Evolutionary conservation across 2,329 filamentous ascomycete species (phyloP).

Genomic region (Coniochaeta prunicola): DNA sequence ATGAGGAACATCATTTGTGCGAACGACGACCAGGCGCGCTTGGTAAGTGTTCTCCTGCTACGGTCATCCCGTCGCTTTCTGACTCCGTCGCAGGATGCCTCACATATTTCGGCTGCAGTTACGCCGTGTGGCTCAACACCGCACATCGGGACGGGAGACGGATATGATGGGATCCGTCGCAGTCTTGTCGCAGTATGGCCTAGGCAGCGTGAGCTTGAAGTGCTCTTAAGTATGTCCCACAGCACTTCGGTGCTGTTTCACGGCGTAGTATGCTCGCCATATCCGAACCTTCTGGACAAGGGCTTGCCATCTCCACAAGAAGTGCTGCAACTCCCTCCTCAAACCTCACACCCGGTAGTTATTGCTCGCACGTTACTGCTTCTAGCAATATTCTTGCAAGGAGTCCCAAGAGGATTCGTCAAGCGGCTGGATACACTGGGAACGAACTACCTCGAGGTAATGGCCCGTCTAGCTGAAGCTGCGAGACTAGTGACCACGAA

Average conservation of each 20-base stretch:
- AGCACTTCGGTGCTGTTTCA: slow-evolving; percentile 25
- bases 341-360: slow-evolving; percentile 23
- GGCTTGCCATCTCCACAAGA: slow-evolving; percentile 15
- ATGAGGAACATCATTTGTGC: no score
- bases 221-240: slow-evolving; percentile 23
- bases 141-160: no score
- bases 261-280: slow-evolving; percentile 25
- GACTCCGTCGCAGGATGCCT: no score
- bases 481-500: slow-evolving; percentile 33
- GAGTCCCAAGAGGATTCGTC: slow-evolving; percentile 5
- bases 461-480: slow-evolving; percentile 18
- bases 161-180: slow-evolving; percentile 25
- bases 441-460: slow-evolving; percentile 10
- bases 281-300: slow-evolving; percentile 12
- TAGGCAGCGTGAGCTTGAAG: slow-evolving; percentile 24
- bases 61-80: no score
- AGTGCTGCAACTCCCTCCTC: slow-evolving; percentile 23
- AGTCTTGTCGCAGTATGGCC: slow-evolving; percentile 23
- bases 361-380: slow-evolving; percentile 26
- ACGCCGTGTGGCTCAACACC: no score
- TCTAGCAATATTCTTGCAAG: slow-evolving; percentile 23
- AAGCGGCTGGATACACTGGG: slow-evolving; percentile 7
- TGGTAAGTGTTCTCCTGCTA: no score
- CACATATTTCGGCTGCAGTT: no score
- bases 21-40: no score